These are phyloP conservation scores for Panus rudis DNA, from an alignment of 768 basidiomycete species.

Conservation along the genomic window DNA sequence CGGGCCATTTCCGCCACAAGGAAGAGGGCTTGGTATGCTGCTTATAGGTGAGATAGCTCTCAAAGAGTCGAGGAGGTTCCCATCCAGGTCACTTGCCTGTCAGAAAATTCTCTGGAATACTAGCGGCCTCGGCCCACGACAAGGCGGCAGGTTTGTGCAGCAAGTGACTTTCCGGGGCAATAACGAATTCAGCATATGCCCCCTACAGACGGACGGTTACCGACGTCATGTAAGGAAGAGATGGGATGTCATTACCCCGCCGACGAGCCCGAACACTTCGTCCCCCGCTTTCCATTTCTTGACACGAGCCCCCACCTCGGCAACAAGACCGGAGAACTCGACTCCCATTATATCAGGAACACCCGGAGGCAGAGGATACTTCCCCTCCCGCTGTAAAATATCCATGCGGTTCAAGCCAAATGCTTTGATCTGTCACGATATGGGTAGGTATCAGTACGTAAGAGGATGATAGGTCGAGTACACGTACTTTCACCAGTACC, in stretches of 20 bases:
- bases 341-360: slow-evolving; percentile 74
- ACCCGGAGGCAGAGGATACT: slow-evolving; percentile 76
- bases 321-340: slow-evolving; percentile 73
- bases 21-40: slow-evolving; percentile 60
- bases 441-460: not conserved
- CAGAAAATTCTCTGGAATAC: slow-evolving; percentile 82
- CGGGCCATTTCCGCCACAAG: slow-evolving; percentile 60
- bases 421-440: slow-evolving; percentile 49
- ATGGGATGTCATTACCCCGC: slow-evolving; percentile 49
- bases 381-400: slow-evolving; percentile 59
- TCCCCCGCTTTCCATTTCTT: slow-evolving; percentile 49
- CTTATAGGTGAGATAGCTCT: not conserved
- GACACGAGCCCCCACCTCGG: slow-evolving; percentile 28
- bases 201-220: slow-evolving; percentile 41
- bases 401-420: slow-evolving; percentile 94
- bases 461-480: not conserved
- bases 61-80: not conserved
- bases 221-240: not conserved
- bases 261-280: slow-evolving; percentile 80
- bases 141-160: slow-evolving; percentile 69
- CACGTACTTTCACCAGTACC: slow-evolving; percentile 72
- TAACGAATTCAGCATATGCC: slow-evolving; percentile 86
- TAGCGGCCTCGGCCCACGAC: slow-evolving; percentile 80
- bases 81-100: slow-evolving; percentile 46
- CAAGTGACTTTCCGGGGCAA: slow-evolving; percentile 56